phyloP scores from a whole-genome alignment of 148 eudicot species.

The Amaranthus palmeri region DNA sequence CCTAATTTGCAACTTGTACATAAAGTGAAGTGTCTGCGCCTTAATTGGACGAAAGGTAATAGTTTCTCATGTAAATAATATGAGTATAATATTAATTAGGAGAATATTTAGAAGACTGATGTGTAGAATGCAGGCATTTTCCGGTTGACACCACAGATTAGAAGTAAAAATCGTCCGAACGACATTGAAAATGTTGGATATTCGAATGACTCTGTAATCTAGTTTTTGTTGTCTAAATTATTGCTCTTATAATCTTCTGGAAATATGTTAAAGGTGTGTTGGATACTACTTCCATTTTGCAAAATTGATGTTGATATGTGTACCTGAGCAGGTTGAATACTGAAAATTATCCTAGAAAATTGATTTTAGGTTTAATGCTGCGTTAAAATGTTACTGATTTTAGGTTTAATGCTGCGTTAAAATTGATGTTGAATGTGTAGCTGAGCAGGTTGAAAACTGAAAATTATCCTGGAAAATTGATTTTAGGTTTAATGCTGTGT shows the following conservation, averaged over 20 bases:
- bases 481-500: too few relatives aligned
- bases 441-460: too few relatives aligned
- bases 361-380: too few relatives aligned
- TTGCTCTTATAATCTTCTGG: neutral
- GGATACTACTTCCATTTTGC: too few relatives aligned
- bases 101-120: slow-evolving; percentile 18
- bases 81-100: slow-evolving; percentile 24
- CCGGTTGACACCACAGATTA: slow-evolving; percentile 16
- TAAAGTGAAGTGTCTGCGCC: slow-evolving; percentile 12
- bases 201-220: neutral
- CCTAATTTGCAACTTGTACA: slow-evolving; percentile 25
- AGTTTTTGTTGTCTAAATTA: neutral
- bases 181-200: slow-evolving; percentile 14
- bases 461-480: too few relatives aligned
- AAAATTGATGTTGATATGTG: neutral
- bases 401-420: too few relatives aligned
- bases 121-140: slow-evolving; percentile 21
- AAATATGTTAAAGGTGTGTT: too few relatives aligned
- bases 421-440: too few relatives aligned
- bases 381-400: too few relatives aligned
- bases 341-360: too few relatives aligned
- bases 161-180: slow-evolving; percentile 4
- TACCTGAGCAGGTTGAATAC: neutral
- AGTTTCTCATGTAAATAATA: slow-evolving; percentile 23
- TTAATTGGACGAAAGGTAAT: slow-evolving; percentile 10